phyloP scores from a whole-genome alignment of 768 basidiomycete genomes.

The Trametopsis cervina region DNA sequence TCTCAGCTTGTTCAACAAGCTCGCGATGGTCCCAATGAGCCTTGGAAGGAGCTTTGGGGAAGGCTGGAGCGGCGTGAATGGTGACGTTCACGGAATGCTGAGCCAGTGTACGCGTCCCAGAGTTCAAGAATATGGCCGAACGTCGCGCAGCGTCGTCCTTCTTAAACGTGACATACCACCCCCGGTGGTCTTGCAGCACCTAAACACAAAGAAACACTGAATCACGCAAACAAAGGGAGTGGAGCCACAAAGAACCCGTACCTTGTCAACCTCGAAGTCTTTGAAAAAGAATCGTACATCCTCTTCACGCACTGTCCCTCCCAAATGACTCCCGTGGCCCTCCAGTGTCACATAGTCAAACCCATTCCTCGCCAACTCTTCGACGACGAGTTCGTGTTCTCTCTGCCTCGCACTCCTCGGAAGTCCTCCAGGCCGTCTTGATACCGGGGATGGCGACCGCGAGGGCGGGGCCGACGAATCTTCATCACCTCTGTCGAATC shows the following conservation, averaged over 20 bases:
- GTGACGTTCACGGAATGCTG: slow-evolving; percentile 54
- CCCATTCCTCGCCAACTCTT: slow-evolving; percentile 53
- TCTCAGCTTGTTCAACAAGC: slow-evolving; percentile 47
- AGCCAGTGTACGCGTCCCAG: slow-evolving; percentile 43
- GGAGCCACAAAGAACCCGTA: slow-evolving; percentile 34
- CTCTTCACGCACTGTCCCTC: slow-evolving; percentile 51
- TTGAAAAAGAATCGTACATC: slow-evolving; percentile 65
- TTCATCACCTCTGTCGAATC: slow-evolving; percentile 9
- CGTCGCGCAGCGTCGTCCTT: slow-evolving; percentile 55
- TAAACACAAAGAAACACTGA: slow-evolving; percentile 23
- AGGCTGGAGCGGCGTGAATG: slow-evolving; percentile 34
- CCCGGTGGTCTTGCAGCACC: slow-evolving; percentile 64
- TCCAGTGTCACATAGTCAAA: slow-evolving; percentile 61
- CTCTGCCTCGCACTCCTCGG: slow-evolving; percentile 23
- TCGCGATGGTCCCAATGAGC: slow-evolving; percentile 46
- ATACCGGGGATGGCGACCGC: slow-evolving; percentile 37
- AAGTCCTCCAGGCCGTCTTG: slow-evolving; percentile 32
- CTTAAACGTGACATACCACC: slow-evolving; percentile 79
- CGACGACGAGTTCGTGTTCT: slow-evolving; percentile 33
- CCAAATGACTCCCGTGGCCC: slow-evolving; percentile 35
- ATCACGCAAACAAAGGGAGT: neutral
- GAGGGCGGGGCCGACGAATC: slow-evolving; percentile 18
- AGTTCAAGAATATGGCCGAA: slow-evolving; percentile 57
- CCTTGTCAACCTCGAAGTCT: slow-evolving; percentile 67
- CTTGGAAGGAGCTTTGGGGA: slow-evolving; percentile 29